A percentile compares a stretch with the other conserved stretches of the same genome.
phyloP scores from a whole-genome alignment of 768 basidiomycete species.

The Pleurotus tuoliensis region DNA sequence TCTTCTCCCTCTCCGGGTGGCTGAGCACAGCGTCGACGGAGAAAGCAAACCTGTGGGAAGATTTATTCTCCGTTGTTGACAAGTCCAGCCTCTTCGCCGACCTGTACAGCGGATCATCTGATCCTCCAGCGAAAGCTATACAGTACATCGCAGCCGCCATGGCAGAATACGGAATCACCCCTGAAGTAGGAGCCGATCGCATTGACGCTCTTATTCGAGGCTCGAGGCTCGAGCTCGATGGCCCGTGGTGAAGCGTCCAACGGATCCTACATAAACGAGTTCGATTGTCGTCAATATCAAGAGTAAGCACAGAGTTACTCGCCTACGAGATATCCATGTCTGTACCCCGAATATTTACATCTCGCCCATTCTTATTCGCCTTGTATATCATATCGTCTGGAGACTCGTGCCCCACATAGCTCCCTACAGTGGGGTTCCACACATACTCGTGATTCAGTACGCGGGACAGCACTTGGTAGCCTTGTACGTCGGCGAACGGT shows the following conservation, averaged over 20 bases:
- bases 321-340: no score
- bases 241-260: neutral
- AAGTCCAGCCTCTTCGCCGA: conserved; percentile 1
- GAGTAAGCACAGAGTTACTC: no score
- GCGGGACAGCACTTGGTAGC: conserved; percentile 59
- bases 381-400: neutral
- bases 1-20: neutral
- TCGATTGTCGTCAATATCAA: neutral
- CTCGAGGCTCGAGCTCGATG: neutral
- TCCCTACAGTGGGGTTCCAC: conserved; percentile 51
- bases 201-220: neutral
- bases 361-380: no score
- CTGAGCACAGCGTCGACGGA: neutral
- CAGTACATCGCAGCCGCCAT: conserved; percentile 1
- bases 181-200: neutral
- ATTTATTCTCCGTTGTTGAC: neutral
- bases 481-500: conserved; percentile 69
- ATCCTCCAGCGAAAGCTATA: neutral
- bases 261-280: neutral
- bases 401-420: conserved; percentile 34
- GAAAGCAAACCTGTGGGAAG: neutral
- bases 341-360: no score
- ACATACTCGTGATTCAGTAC: conserved; percentile 65
- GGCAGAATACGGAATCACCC: neutral
- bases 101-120: neutral